phyloP scores from a whole-genome alignment of 2,329 filamentous ascomycete species.

The Fusarium cicatricum region DNA sequence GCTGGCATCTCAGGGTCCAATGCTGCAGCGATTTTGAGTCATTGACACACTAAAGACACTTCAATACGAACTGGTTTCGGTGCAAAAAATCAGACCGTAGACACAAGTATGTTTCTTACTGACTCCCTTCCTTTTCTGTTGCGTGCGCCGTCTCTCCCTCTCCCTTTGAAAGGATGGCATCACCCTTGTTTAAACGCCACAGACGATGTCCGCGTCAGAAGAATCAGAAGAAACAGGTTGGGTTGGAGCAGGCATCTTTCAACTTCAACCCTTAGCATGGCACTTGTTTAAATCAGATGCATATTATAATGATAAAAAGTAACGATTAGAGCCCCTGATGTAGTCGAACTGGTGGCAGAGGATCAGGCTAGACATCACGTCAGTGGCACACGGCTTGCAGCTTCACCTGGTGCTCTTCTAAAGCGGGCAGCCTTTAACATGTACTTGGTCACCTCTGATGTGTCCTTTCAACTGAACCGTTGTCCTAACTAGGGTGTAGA shows the following conservation, averaged over 20 bases:
- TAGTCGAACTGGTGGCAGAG: no score
- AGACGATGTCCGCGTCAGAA: conserved; percentile 23
- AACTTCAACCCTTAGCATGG: neutral
- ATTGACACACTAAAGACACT: neutral
- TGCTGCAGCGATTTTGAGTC: neutral
- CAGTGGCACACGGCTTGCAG: conserved; percentile 17
- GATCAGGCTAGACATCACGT: conserved; percentile 4
- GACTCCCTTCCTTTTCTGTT: neutral
- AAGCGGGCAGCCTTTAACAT: neutral
- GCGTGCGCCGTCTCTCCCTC: conserved; percentile 8
- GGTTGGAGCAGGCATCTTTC: conserved; percentile 9
- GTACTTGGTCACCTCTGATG: no score
- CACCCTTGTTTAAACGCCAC: conserved; percentile 27
- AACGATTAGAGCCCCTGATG: no score
- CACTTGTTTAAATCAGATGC: no score
- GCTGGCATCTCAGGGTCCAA: neutral
- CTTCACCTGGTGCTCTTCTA: neutral
- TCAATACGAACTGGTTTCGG: no score
- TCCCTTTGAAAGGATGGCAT: conserved; percentile 17
- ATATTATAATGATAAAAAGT: no score
- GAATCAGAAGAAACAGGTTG: conserved; percentile 15
- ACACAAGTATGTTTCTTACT: neutral
- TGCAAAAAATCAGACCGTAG: neutral
- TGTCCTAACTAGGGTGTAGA: neutral
- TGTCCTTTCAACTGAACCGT: neutral